Base-by-base conservation (phyloP, 2,329 filamentous ascomycete genomes). In the Colletotrichum lindemuthianum region DNA sequence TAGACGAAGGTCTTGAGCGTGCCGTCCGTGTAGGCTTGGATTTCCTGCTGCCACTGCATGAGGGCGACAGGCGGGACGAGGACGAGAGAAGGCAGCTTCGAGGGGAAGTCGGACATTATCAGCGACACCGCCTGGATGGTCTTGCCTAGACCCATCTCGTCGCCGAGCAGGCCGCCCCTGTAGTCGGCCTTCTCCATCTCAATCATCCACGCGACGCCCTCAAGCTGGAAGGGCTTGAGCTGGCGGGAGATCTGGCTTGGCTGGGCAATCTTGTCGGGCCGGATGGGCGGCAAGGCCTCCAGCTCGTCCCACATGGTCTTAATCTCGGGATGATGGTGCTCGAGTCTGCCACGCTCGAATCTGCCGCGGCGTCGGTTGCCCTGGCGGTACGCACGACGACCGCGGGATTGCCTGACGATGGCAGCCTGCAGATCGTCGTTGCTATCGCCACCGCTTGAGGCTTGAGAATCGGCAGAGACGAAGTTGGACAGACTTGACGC, bases 91-190 rank as follows among this genome's bases (percentile, higher is more conserved):
- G 96, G 95, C 12, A 51, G 39, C 59, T 90, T 91, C 24, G 89
- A 91, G 4, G 94, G 95, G 72, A 92, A 97, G 75, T 98, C 94
- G 1, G 95, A 97, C 96, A 98, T 98, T 77, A 99, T 93, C 48
- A 99, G 85, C 3, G 95, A 97, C 15, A 99, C 96, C 2, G 96
- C 95, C 77, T 99, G 96, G 54, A 99, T 98, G 0, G 96, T 99
- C 81, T 99, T 99, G 53, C 96, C 96, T 79, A 99, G 92, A 7
- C 96, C 96, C 96, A 99, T 99, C 78, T 99, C 96, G 71, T 99
- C 96, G 64, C 96, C 96, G 2, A 99, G 85, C 2, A 99, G 83
- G 12, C 96, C 96, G 15, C 96, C 96, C 72, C 89, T 92, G 86
- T 94, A 98, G 43, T 90, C 80, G 0, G 88, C 91, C 77, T 92